Percentiles rank a stretch among this genome's conserved stretches.
These are phyloP conservation scores for Kwoniella europaea DNA, from an alignment of 768 basidiomycete genomes.

Conservation along the genomic window DNA sequence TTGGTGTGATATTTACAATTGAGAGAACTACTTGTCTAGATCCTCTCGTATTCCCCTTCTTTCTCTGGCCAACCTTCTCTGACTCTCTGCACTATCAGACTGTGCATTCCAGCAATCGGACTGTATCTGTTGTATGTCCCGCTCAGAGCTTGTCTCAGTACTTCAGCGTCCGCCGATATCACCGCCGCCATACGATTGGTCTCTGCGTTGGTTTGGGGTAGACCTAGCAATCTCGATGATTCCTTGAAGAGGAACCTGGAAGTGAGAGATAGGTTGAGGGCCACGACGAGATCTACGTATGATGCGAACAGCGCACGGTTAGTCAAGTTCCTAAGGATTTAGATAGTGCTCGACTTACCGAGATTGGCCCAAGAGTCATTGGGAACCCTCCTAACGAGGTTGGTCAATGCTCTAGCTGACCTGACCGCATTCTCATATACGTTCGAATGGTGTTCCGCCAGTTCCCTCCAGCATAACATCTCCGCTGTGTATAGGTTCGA, in stretches of 20 bases:
- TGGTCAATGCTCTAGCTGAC: constrained; percentile 45
- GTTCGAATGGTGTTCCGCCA: constrained; percentile 36
- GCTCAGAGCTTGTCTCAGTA: constrained; percentile 23
- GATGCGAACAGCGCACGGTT: too few relatives aligned
- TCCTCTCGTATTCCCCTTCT: constrained; percentile 53
- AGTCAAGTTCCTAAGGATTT: too few relatives aligned
- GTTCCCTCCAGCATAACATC: constrained; percentile 52
- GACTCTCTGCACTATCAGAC: constrained; percentile 47
- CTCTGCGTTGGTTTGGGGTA: constrained; percentile 16
- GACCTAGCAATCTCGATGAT: constrained; percentile 31
- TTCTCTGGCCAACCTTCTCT: constrained; percentile 53
- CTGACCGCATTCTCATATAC: constrained; percentile 45
- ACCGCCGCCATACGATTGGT: constrained; percentile 11
- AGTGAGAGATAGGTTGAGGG: constrained; percentile 47
- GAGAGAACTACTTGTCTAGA: constrained; percentile 14
- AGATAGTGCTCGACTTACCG: constrained; percentile 33
- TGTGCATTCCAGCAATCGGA: constrained; percentile 49
- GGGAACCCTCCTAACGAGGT: constrained; percentile 31
- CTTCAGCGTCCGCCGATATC: constrained; percentile 38
- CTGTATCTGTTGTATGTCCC: constrained; percentile 36
- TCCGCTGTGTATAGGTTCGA: constrained; percentile 49
- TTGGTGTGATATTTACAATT: too few relatives aligned
- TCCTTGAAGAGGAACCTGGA: constrained; percentile 51
- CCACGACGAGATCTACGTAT: constrained; percentile 43
- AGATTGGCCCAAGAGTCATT: constrained; percentile 45